Evolutionary conservation across 2,329 filamentous ascomycete genomes (phyloP).

Genomic region (Zymoseptoria ardabiliae): DNA sequence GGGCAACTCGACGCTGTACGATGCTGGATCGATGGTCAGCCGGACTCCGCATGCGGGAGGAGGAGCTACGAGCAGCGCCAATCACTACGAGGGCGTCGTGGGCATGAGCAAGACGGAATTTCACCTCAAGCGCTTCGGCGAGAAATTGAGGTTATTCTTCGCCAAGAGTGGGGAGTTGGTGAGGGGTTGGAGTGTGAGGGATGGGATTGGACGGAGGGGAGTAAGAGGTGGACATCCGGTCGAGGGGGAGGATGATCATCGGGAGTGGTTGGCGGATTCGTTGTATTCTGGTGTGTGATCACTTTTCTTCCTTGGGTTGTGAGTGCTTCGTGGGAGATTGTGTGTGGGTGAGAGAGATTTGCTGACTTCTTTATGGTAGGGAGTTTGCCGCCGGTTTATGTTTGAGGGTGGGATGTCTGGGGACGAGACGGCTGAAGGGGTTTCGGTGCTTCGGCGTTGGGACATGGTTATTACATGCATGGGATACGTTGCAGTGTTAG

Average conservation of each 20-base stretch:
- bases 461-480: too few species aligned
- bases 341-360: not conserved
- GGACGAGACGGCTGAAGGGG: too few species aligned
- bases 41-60: constrained; percentile 8
- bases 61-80: constrained; percentile 16
- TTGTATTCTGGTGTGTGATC: constrained; percentile 25
- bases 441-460: too few species aligned
- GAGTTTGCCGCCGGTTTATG: not conserved
- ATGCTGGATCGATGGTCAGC: constrained; percentile 21
- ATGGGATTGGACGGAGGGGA: not conserved
- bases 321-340: not conserved
- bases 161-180: constrained; percentile 30
- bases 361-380: constrained; percentile 3
- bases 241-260: constrained; percentile 3
- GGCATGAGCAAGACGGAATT: constrained; percentile 37
- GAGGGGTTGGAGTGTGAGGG: constrained; percentile 8
- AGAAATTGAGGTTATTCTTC: constrained; percentile 32
- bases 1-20: constrained; percentile 21
- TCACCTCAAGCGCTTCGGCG: constrained; percentile 33
- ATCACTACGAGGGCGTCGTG: constrained; percentile 24
- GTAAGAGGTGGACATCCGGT: not conserved
- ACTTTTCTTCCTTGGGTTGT: not conserved
- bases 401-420: not conserved
- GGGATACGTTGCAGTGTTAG: too few species aligned
- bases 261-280: constrained; percentile 23